Evolutionary conservation across 352 stramenopile genomes (phyloP), one percentile per base, ranked within the genome.

Genomic region (Peronospora destructor): DNA sequence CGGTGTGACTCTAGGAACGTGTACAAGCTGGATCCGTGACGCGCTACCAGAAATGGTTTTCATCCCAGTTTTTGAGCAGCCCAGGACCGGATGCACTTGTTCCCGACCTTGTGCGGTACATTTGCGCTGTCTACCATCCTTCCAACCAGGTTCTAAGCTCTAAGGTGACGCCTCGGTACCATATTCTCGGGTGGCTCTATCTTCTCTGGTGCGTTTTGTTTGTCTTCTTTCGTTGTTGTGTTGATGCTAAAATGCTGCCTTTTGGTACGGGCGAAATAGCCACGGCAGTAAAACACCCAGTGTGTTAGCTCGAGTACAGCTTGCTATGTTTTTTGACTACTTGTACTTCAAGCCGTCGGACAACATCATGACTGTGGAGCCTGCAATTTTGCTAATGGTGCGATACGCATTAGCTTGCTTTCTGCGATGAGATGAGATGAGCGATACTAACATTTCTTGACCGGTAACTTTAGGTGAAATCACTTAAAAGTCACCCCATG

Each of bases 301-400:
- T 26, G 70, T 84, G 13, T 59, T 90, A 16, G 76, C 80, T 21
- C 76, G 82, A 36, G 79, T 87, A 23, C 78, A 91, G 45, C 67
- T 90, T 36, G 77, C 82, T 11, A 93, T 93, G 76, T 93, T 91
- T 55, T 90, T 93, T 33, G 82, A 93, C 49, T 93, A 84, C 56
- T 54, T 93, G 28, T 90, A 93, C 54, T 93, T 90, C 52, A 87
- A 85, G 44, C 54, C 70, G 6, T 76, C 59, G 4, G 79, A 91
- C 58, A 88, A 84, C 62, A 81, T 93, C 35, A 91, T 91, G 79
- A 76, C 65, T 34, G 72, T 93, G 41, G 82, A 93, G 42, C 82
- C 82, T 32, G 73, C 82, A 0, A 89, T 91, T 51, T 59, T 93
- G 34, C 64, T 93, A 6, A 88, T 93, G 79, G 79, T 92, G 52